Evolutionary conservation across 2,329 filamentous ascomycete genomes (phyloP).

Genomic region (Calonectria naviculata): DNA sequence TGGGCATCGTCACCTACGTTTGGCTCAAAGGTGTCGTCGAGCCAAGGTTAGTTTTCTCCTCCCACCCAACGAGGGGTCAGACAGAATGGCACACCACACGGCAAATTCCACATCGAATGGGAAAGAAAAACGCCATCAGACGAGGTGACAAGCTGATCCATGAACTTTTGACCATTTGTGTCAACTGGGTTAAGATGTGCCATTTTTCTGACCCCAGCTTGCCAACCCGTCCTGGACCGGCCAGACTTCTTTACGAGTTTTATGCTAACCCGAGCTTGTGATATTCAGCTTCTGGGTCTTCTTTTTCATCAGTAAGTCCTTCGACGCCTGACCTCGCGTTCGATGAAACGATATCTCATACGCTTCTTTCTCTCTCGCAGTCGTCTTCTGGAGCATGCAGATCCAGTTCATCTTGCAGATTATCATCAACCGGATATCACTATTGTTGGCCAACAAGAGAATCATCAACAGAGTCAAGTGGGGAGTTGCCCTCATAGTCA

Average conservation of each 20-base stretch:
- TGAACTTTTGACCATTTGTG: background rate
- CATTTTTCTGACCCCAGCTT: too few species aligned
- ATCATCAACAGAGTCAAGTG: constrained; percentile 26
- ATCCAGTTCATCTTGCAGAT: constrained; percentile 32
- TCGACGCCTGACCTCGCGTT: background rate
- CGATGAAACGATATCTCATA: background rate
- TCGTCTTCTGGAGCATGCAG: constrained; percentile 31
- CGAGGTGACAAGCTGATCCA: too few species aligned
- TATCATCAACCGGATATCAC: constrained; percentile 32
- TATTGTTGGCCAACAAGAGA: constrained; percentile 21
- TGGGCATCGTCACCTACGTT: constrained; percentile 25
- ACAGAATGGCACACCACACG: background rate
- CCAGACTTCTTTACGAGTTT: background rate
- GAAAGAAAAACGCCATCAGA: background rate
- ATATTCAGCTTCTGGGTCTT: constrained; percentile 27
- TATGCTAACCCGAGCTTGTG: background rate
- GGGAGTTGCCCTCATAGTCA: constrained; percentile 19
- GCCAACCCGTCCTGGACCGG: background rate
- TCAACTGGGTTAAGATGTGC: background rate
- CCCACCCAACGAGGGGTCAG: background rate
- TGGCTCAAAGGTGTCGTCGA: constrained; percentile 16
- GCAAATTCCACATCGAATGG: background rate
- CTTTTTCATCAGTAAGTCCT: constrained; percentile 28
- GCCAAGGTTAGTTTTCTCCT: constrained; percentile 14
- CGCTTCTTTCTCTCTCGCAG: background rate